Evolutionary conservation across 129 eudicot species (phyloP), one percentile per base, ranked within the genome.

Genomic region (Lactuca saligna): DNA sequence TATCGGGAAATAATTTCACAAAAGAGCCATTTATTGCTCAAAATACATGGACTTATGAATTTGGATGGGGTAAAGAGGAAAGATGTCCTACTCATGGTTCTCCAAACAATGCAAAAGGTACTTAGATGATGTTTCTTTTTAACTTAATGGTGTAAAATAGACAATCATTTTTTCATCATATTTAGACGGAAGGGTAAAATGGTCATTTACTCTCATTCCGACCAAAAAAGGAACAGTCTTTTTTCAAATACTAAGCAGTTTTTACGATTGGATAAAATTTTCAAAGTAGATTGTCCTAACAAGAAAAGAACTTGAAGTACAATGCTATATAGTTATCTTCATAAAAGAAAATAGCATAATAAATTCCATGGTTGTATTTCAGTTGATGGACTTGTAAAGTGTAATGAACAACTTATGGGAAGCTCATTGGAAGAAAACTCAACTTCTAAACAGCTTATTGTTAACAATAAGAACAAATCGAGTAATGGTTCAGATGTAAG

Each of bases 361-460:
- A 1, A 25, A 25, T 46, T 60, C 37, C 11, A 25, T 57, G 53
- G 37, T 15, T 61, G 46, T 59, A 46, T 82, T 78, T 58, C 82
- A 91, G 97, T 91, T 84, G 97, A 91, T 81, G 96, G 94, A 70
- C 83, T 91, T 13, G 78, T 78, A 51, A 91, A 81, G 54, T 91
- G 97, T 75, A 83, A 88, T 9, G 77, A 81, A 65, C 80, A 84
- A 80, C 69, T 88, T 14, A 51, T 74, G 46, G 65, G 84, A 72
- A 82, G 74, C 74, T 54, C 73, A 8, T 33, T 29, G 61, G 89
- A 81, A 66, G 83, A 82, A 33, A 81, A 57, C 44, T 46, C 55
- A 68, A 85, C 79, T 63, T 25, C 73, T 49, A 85, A 75, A 48
- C 61, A 69, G 71, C 54, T 83, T 9, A 60, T 73, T 50, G 70